Evolutionary conservation across 2,329 filamentous ascomycete species (phyloP), one percentile per base, ranked within the genome.

Genomic region (Pseudonectria buxi): DNA sequence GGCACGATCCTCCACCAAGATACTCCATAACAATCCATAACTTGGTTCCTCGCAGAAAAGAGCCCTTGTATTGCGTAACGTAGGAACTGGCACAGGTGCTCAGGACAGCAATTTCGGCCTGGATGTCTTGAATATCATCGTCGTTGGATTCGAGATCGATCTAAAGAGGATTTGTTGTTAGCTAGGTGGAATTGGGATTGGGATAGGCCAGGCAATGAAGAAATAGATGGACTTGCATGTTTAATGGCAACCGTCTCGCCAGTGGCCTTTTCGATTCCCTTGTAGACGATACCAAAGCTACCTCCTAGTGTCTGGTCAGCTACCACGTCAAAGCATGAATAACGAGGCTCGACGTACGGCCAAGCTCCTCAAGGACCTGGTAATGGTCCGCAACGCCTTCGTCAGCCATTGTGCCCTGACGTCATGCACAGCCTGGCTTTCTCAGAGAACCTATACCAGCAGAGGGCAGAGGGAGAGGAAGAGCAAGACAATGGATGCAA

Each of bases 21-120:
- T 84, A 98, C 63, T 98, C 92, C 92, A 98, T 98, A 39, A 96
- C 87, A 56, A 98, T 98, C 92, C 92, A 98, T 69, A 98, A 69
- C 65, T 96, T 98, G 59, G 89, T 85, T 16, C 92, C 92, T 50
- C 86, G 80, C n/a, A 96, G 75, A 61, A 96, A 98, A 57, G 89
- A 95, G 14, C 86, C 85, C 60, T 89, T 94, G 72, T 98, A 98
- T 58, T 94, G 86, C 12, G 92, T 96, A 49, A 98, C 88, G 61
- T 84, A 94, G 31, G 85, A 83, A 58, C 89, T 95, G 49, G 85
- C 84, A 68, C 92, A 98, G 35, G 92, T 95, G 63, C 89, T 92
- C 42, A 98, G 72, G 24, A 98, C 84, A 3, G 87, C 84, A 49
- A 98, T 96, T 59, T 98, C 92, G 57, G 94, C 88, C 54, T 98